Evolutionary conservation across 2,329 filamentous ascomycete genomes (phyloP), one percentile per base, ranked within the genome.

Genomic region (Albifimbria verrucaria): DNA sequence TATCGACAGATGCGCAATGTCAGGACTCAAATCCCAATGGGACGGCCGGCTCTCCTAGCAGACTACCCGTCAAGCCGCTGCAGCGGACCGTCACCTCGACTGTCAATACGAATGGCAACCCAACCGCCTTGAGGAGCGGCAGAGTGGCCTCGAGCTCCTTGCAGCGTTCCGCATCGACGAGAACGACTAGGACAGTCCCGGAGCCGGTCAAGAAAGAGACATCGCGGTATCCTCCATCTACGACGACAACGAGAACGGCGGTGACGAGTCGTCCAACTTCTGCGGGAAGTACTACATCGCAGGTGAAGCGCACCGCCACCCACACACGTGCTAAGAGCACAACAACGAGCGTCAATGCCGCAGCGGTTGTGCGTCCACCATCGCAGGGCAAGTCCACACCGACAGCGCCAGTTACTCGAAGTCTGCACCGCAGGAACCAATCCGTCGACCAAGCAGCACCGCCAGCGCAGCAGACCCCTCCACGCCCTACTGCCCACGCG

Each of bases 51-150:
- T 81, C 79, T 10, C 78, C 79, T 2, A 82, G 75, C 61, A 73
- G 78, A 39, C 68, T 82, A 26, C 78, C 78, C 39, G 64, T 77
- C 58, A 80, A 78, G 61, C 76, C 75, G 26, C 58, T 63, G 48
- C 64, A 68, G 22, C 65, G 72, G 41, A 66, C 67, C 20, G 59
- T 66, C 39, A 69, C 70, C 11, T 57, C 65, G 7, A 60, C 60
- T n/a, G 57, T 58, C 12, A 50, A 55, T 3, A 56, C 61, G 23
- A 52, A 52, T 18, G 55, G 51, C 21, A 57, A 55, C 22, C 42
- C 51, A 32, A 57, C 59, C 49, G 52, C 55, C 48, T 24, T 59
- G 28, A 55, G 62, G 32, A 65, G 57, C 52, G 57, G 55, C 25
- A 53, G 57, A 20, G 49, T 56, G 6, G 24, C 52, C 3, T 45